These are phyloP conservation scores for Citrus cavaleriei DNA, from an alignment of 345 rosid species.

Conservation along the genomic window DNA sequence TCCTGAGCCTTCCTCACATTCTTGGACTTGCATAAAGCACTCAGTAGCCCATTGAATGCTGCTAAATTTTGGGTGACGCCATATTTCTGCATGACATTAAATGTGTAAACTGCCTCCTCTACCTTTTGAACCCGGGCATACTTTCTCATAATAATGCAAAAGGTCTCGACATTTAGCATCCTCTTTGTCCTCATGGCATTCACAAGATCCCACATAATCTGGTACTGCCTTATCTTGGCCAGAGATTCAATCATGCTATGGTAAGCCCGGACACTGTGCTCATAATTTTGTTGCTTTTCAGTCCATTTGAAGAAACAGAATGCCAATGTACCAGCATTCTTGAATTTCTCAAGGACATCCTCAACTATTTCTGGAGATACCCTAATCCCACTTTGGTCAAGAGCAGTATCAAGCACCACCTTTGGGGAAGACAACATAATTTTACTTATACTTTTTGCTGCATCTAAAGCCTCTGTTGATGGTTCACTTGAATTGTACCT, in stretches of 20 bases:
- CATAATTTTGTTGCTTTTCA: slow-evolving; percentile 73
- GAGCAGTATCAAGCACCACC: slow-evolving; percentile 59
- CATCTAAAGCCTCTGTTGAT: slow-evolving; percentile 34
- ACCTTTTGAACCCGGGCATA: slow-evolving; percentile 75
- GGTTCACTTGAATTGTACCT: slow-evolving; percentile 34
- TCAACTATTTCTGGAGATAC: slow-evolving; percentile 61
- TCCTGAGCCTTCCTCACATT: slow-evolving; percentile 91
- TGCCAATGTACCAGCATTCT: slow-evolving; percentile 84
- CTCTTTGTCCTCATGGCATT: slow-evolving; percentile 68
- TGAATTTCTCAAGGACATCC: slow-evolving; percentile 55
- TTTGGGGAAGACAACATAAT: slow-evolving; percentile 66
- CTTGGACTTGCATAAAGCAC: slow-evolving; percentile 88
- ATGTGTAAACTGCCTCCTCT: slow-evolving; percentile 79
- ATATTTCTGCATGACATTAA: slow-evolving; percentile 85
- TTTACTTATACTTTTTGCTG: slow-evolving; percentile 44
- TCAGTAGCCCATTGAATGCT: slow-evolving; percentile 73
- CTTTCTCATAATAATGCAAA: slow-evolving; percentile 87
- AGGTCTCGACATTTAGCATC: slow-evolving; percentile 69
- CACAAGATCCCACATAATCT: slow-evolving; percentile 86
- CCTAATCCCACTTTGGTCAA: slow-evolving; percentile 60
- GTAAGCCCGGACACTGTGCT: slow-evolving; percentile 62
- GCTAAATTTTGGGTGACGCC: slow-evolving; percentile 54
- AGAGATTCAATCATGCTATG: slow-evolving; percentile 70
- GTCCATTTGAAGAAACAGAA: slow-evolving; percentile 89
- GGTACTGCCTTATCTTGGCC: slow-evolving; percentile 81